Percentiles rank a stretch among this genome's conserved stretches.
phyloP scores from a whole-genome alignment of 1,284 basidiomycete genomes.

The Marasmius tenuissimus region DNA sequence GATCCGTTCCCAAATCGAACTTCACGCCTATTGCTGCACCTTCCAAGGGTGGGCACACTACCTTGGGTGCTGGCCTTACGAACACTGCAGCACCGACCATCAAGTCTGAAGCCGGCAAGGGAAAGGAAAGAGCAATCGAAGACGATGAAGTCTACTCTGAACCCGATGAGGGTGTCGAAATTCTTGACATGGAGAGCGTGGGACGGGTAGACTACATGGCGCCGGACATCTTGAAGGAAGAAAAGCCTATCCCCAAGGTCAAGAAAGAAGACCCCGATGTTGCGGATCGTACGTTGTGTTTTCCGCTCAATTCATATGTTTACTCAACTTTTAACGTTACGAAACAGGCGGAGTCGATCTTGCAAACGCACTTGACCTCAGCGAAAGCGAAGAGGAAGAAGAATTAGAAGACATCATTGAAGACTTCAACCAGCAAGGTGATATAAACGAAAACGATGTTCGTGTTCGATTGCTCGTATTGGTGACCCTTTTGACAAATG shows the following conservation, averaged over 20 bases:
- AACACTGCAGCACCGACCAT: conserved; percentile 41
- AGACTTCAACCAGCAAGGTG: conserved; percentile 62
- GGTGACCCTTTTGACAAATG: neutral
- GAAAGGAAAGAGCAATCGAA: conserved; percentile 28
- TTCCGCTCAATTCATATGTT: neutral
- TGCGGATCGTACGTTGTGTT: conserved; percentile 34
- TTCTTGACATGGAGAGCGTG: conserved; percentile 86
- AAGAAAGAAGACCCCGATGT: conserved; percentile 45
- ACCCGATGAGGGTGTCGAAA: conserved; percentile 83
- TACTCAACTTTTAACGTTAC: neutral
- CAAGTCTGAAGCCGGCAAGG: conserved; percentile 23
- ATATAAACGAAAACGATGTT: conserved; percentile 38
- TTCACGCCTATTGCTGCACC: conserved; percentile 41
- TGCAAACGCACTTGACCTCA: conserved; percentile 77
- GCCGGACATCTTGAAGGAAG: conserved; percentile 74
- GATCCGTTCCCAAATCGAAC: conserved; percentile 52
- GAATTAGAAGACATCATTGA: conserved; percentile 83
- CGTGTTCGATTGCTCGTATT: neutral
- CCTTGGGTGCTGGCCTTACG: conserved; percentile 50
- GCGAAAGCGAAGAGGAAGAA: conserved; percentile 85
- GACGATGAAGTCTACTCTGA: conserved; percentile 77
- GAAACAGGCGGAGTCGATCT: conserved; percentile 49
- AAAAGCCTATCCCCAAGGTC: conserved; percentile 45
- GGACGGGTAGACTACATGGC: conserved; percentile 86
- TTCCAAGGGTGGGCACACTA: conserved; percentile 36